Percentiles rank a stretch among this genome's conserved stretches.
Evolutionary conservation across 1,284 basidiomycete genomes (phyloP).

Genomic region (Cutaneotrichosporon sp.): DNA sequence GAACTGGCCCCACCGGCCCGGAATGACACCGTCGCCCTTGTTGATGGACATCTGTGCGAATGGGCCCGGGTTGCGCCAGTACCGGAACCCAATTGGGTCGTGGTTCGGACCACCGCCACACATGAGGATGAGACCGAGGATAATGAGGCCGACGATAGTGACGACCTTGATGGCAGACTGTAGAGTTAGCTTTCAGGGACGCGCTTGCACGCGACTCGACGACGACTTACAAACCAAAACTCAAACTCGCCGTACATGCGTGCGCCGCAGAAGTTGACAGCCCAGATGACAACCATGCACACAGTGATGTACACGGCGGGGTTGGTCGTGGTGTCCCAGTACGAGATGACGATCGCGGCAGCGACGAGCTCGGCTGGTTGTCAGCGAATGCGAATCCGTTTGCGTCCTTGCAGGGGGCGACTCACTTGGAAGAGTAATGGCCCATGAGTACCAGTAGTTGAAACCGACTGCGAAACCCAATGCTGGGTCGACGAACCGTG

Average conservation of each 20-base stretch:
- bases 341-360: constrained; percentile 29
- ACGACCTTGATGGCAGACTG: constrained; percentile 29
- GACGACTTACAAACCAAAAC: constrained; percentile 35
- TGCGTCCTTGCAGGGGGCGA: no score
- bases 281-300: constrained; percentile 43
- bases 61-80: constrained; percentile 62
- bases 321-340: constrained; percentile 30
- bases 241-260: constrained; percentile 38
- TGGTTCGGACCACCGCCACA: constrained; percentile 61
- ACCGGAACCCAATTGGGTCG: constrained; percentile 51
- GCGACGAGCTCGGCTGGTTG: constrained; percentile 22
- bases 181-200: background rate
- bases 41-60: constrained; percentile 19
- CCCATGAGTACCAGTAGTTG: constrained; percentile 42
- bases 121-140: constrained; percentile 63
- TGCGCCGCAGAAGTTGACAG: constrained; percentile 48
- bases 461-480: constrained; percentile 48
- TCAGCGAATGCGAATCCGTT: background rate
- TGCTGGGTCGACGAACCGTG: constrained; percentile 54
- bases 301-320: constrained; percentile 50
- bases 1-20: constrained; percentile 55
- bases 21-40: constrained; percentile 19
- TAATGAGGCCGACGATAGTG: constrained; percentile 48
- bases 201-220: no score
- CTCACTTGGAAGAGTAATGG: constrained; percentile 33